Conservation (phyloP, 768 basidiomycete species). For the Rhizopogon salebrosus region DNA sequence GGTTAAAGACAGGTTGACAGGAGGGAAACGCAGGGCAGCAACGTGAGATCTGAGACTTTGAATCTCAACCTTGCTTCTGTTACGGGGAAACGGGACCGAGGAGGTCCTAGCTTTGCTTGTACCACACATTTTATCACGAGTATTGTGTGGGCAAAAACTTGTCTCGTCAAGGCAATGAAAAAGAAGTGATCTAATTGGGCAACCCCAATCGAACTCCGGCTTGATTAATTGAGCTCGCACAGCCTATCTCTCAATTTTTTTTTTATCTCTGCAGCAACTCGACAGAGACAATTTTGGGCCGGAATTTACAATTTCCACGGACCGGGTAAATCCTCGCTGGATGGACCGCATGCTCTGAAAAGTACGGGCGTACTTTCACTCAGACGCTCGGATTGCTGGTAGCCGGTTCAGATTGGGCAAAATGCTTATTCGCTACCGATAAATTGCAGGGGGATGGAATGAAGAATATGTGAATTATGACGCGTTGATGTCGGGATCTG, state of each 20-base stretch:
- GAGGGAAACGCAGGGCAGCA: not conserved
- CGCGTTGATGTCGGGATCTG: conserved; percentile 9
- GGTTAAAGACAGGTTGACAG: conserved; percentile 4
- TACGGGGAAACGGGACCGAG: conserved; percentile 10
- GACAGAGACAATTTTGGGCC: not conserved
- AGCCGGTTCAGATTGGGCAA: no score
- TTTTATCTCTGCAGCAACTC: not conserved
- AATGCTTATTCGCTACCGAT: conserved; percentile 36
- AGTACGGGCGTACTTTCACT: no score
- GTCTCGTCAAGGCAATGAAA: conserved; percentile 1
- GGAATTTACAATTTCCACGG: conserved; percentile 1
- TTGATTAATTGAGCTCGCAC: conserved; percentile 10
- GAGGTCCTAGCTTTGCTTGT: not conserved
- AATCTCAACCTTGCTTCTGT: not conserved
- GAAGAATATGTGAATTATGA: conserved; percentile 4
- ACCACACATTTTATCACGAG: not conserved
- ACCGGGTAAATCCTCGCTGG: conserved; percentile 12
- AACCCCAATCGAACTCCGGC: not conserved
- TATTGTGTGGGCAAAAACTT: not conserved
- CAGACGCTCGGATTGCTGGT: no score
- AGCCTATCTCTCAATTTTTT: not conserved
- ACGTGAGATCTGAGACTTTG: conserved; percentile 3
- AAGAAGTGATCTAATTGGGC: conserved; percentile 8
- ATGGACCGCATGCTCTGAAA: no score
- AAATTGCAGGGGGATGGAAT: no score